Conservation (phyloP, 139 green algal genomes). For the Nannochloris sp. region DNA sequence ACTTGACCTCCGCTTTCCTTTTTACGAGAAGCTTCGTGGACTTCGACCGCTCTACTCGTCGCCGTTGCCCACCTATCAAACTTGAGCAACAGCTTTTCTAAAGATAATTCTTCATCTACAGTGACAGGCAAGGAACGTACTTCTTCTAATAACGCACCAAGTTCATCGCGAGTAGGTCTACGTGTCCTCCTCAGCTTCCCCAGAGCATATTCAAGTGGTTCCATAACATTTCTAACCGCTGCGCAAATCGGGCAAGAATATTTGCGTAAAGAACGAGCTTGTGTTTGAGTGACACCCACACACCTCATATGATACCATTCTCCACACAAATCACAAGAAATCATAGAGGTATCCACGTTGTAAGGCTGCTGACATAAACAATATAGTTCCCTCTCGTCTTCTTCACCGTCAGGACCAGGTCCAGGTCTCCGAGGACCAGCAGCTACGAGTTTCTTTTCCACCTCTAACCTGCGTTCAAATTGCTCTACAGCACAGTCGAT, state of each 20-base stretch:
- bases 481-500: slow-evolving; percentile 37
- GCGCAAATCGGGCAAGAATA: slow-evolving; percentile 63
- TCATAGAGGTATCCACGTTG: slow-evolving; percentile 35
- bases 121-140: slow-evolving; percentile 27
- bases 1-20: background rate
- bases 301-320: slow-evolving; percentile 73
- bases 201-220: slow-evolving; percentile 8
- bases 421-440: slow-evolving; percentile 14
- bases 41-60: slow-evolving; percentile 25
- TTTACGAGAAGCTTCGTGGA: slow-evolving; percentile 18
- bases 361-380: slow-evolving; percentile 59
- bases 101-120: slow-evolving; percentile 10
- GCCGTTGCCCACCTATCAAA: slow-evolving; percentile 40
- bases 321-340: slow-evolving; percentile 56
- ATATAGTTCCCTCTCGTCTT: slow-evolving; percentile 39
- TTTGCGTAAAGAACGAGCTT: slow-evolving; percentile 14
- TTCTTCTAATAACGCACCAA: slow-evolving; percentile 32
- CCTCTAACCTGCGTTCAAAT: slow-evolving; percentile 34
- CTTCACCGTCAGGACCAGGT: background rate
- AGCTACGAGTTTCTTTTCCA: slow-evolving; percentile 28
- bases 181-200: slow-evolving; percentile 25
- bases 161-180: slow-evolving; percentile 16
- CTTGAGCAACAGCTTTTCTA: slow-evolving; percentile 24
- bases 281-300: slow-evolving; percentile 36
- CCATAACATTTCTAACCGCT: slow-evolving; percentile 22